Percentiles rank a stretch among this genome's conserved stretches.
phyloP scores from a whole-genome alignment of 352 stramenopile genomes.

The Globisporangium apiculatum region DNA sequence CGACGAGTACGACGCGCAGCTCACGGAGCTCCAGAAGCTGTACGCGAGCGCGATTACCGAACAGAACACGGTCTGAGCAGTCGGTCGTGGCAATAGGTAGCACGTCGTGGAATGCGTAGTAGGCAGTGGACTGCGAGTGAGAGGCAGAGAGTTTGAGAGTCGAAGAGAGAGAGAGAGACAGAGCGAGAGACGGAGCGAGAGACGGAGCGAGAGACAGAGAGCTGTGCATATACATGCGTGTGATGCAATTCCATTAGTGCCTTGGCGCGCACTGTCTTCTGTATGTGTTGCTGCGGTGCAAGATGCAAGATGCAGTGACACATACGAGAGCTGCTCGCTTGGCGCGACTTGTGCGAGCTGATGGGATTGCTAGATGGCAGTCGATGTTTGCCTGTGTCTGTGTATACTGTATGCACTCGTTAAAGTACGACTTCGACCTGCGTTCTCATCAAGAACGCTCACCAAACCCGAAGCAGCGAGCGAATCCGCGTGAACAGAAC shows the following conservation, averaged over 20 bases:
- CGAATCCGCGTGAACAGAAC: not conserved
- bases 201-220: conserved; percentile 3
- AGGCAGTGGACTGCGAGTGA: not conserved
- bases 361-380: too few relatives aligned
- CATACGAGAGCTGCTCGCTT: not conserved
- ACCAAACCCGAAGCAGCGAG: not conserved
- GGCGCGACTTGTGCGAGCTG: not conserved
- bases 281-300: too few relatives aligned
- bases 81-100: not conserved
- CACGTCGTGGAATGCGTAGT: too few relatives aligned
- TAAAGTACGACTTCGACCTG: not conserved
- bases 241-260: too few relatives aligned
- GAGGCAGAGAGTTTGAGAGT: conserved; percentile 1
- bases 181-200: not conserved
- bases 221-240: not conserved
- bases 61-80: conserved; percentile 49
- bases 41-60: conserved; percentile 49
- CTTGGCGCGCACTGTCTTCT: too few relatives aligned
- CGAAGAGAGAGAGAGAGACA: not conserved
- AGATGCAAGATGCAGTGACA: too few relatives aligned
- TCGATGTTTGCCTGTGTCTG: not conserved
- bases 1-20: conserved; percentile 68
- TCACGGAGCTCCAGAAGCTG: conserved; percentile 69
- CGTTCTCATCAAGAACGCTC: not conserved
- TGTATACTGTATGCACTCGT: not conserved